Evolutionary conservation across 2,329 filamentous ascomycete species (phyloP), one percentile per base, ranked within the genome.

Genomic region (Fusarium dimerum): DNA sequence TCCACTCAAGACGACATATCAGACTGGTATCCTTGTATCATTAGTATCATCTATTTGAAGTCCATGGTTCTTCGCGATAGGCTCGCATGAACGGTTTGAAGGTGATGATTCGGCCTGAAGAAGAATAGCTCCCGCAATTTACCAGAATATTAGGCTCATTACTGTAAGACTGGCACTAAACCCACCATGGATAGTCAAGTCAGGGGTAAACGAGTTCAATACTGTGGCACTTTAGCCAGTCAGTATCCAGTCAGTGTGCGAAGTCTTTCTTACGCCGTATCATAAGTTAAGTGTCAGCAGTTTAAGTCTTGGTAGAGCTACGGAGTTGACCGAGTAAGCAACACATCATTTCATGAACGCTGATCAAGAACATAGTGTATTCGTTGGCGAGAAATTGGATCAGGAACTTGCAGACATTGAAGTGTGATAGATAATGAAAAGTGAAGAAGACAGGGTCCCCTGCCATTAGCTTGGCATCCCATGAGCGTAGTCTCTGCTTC

Each of bases 311-410:
- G 20, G 18, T 43, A 41, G 48, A 44, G 44, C 34, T 40, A 53
- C 59, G 59, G 61, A 60, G 52, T 52, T 53, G 50, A 50, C 57
- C 60, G 48, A 61, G 51, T 59, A 50, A 57, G 57, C 52, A 53
- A 43, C 17, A 18, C 50, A 41, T 18, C 39, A 39, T 41, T 20
- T 32, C 43, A 34, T 40, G 41, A 30, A 49, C 48, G 42, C 48
- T 40, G 42, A 15, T 17, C 44, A 18, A 39, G 12, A 17, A 40
- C 51, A 60, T 57, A 55, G 51, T 58, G 57, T 53, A 51, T 52
- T 45, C 50, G 29, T 38, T 39, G 45, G 34, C 42, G 26, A 36
- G 13, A 36, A 44, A 48, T 48, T 40, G 54, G 48, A 15, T 50
- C 57, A 54, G 38, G 46, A 46, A 55, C 50, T 57, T 57, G 55